A percentile compares a stretch with the other conserved stretches of the same genome.
These are phyloP conservation scores for Cladophialophora chaetospira DNA, from an alignment of 2,329 filamentous ascomycete species.

Conservation along the genomic window DNA sequence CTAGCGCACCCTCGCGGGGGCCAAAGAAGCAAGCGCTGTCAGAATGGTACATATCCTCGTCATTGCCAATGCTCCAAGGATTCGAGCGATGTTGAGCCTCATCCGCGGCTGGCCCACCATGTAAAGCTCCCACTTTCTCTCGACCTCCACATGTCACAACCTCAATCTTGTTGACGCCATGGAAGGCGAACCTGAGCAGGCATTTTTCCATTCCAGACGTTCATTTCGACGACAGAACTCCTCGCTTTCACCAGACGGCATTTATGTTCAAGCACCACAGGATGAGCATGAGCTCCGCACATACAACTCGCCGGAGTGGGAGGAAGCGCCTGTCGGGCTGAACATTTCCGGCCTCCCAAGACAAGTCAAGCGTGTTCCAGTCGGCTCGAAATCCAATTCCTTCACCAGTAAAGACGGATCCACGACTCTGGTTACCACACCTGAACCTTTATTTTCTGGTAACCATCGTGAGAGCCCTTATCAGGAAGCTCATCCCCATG, in stretches of 20 bases:
- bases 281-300: constrained; percentile 7
- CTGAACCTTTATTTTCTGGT: background rate
- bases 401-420: constrained; percentile 7
- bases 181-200: background rate
- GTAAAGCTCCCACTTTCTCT: background rate
- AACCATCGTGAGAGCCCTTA: background rate
- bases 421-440: background rate
- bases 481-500: background rate
- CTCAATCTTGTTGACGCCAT: background rate
- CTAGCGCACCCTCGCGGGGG: constrained; percentile 2
- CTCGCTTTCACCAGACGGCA: background rate
- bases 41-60: background rate
- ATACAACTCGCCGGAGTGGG: constrained; percentile 1
- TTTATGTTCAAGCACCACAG: constrained; percentile 10
- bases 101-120: background rate
- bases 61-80: background rate
- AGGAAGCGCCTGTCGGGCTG: background rate
- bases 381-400: constrained; percentile 2
- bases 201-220: background rate
- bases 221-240: constrained; percentile 12
- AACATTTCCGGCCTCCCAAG: constrained; percentile 10
- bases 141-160: background rate
- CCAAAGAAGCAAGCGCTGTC: background rate
- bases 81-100: background rate
- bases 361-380: constrained; percentile 5